Base-by-base conservation (phyloP, 768 basidiomycete species). In the Ephemerocybe angulata region DNA sequence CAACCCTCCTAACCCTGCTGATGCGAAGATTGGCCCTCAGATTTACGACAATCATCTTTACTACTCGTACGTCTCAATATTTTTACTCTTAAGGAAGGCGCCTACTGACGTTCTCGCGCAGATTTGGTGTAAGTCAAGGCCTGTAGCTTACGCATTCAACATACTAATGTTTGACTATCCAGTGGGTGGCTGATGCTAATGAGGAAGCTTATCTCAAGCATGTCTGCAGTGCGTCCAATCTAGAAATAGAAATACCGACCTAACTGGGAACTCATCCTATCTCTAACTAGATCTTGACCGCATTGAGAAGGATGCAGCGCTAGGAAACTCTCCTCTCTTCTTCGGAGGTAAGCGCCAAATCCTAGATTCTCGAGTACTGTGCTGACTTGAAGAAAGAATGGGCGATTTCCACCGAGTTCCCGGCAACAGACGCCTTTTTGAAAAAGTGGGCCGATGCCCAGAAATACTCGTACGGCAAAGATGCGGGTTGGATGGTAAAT, bases 41-140 rank as follows among this genome's bases (percentile, higher is more conserved):
- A 72, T 70, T 24, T 92, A 91, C 59, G 90, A 92, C 61, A 87
- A 89, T 52, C 90, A 91, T 67, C 64, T 92, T 15, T 92, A 90
- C 65, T 90, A 88, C 63, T 81, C 74, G 83, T 87, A 62, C 64
- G 84, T 68, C 28, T 31, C 21, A 19, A 21, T 47, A 27, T 5
- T 25, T 47, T 38, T 27, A 40, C 30, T 44, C 28, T 42, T 35
- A 41, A 30, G 21, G 21, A 46, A 11, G 10, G 21, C 15, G 19
- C 40, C 54, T 54, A n/a, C 59, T 50, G 10, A 24, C 53, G 43
- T 35, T 33, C 35, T 13, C 29, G 28, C 19, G 38, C 17, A 19
- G 21, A 24, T 13, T 56, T 85, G 82, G 53, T 88, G n/a, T n/a
- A n/a, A n/a, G n/a, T n/a, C n/a, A n/a, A n/a, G n/a, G n/a, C n/a